These are phyloP conservation scores for Fusarium sp. DNA, from an alignment of 2,329 filamentous ascomycete genomes.

Conservation along the genomic window DNA sequence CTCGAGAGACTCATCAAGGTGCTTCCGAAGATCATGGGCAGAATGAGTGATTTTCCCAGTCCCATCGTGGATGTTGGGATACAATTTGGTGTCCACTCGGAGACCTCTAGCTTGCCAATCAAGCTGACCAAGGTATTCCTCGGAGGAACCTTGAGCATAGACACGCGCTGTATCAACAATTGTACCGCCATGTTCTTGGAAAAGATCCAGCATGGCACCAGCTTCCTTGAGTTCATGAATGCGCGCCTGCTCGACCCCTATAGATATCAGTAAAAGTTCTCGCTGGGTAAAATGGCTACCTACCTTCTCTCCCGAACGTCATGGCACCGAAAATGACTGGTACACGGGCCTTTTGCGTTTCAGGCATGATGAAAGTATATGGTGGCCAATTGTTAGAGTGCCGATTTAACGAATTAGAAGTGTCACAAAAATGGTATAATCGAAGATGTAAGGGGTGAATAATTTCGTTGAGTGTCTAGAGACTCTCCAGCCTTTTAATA, in stretches of 20 bases:
- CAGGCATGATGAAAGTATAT: not conserved
- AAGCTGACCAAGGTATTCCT: constrained; percentile 2
- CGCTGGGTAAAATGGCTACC: not conserved
- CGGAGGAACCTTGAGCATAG: not conserved
- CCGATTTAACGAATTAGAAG: accelerated
- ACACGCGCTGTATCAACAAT: not conserved
- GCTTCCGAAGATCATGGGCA: not conserved
- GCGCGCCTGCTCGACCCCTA: constrained; percentile 1
- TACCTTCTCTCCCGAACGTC: constrained; percentile 1
- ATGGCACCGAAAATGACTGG: not conserved
- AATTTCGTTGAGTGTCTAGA: not conserved
- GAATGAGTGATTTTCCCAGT: not conserved
- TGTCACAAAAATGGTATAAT: not conserved
- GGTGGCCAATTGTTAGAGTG: not conserved
- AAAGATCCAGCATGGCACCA: not conserved
- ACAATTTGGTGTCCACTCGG: not conserved
- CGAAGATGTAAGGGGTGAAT: not conserved
- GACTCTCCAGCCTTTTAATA: not conserved
- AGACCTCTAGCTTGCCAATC: not conserved
- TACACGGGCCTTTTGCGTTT: not conserved
- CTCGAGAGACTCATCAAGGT: constrained; percentile 6
- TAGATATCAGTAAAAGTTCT: not conserved
- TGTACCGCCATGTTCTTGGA: not conserved
- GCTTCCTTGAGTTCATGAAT: not conserved
- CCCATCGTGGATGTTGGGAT: not conserved